These are phyloP conservation scores for Quillaja saponaria DNA, from an alignment of 306 rosid genomes.

Conservation along the genomic window DNA sequence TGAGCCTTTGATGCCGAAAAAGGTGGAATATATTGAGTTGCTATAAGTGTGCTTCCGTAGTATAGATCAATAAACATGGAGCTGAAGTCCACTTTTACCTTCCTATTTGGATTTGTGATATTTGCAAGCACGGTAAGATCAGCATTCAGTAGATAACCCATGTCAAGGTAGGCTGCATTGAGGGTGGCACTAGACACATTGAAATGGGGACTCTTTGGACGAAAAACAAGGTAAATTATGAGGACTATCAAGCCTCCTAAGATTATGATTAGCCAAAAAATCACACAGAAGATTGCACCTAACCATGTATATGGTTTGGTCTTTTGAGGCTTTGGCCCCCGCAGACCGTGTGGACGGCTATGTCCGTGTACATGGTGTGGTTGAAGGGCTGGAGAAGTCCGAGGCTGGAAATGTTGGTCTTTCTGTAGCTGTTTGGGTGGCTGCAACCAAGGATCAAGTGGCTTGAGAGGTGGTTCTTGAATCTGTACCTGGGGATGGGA, in stretches of 20 bases:
- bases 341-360: not conserved
- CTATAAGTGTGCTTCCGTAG: slow-evolving; percentile 68
- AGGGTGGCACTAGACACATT: slow-evolving; percentile 61
- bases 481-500: slow-evolving; percentile 28
- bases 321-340: slow-evolving; percentile 24
- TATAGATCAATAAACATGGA: slow-evolving; percentile 53
- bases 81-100: slow-evolving; percentile 75
- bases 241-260: slow-evolving; percentile 76
- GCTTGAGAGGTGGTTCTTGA: slow-evolving; percentile 26
- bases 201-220: slow-evolving; percentile 74
- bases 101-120: slow-evolving; percentile 91
- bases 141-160: slow-evolving; percentile 85
- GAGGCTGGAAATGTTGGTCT: not conserved
- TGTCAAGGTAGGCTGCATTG: slow-evolving; percentile 88
- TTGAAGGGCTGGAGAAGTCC: not conserved
- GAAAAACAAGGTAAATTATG: slow-evolving; percentile 74
- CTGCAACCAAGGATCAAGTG: not conserved
- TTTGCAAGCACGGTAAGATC: slow-evolving; percentile 76
- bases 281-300: slow-evolving; percentile 56
- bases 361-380: slow-evolving; percentile 21
- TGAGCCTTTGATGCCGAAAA: slow-evolving; percentile 59
- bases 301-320: slow-evolving; percentile 57
- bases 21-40: slow-evolving; percentile 64
- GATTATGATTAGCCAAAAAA: slow-evolving; percentile 76
- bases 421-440: slow-evolving; percentile 2